Conservation (phyloP, 768 basidiomycete species). For the Leucosporidium creatinivorum region DNA sequence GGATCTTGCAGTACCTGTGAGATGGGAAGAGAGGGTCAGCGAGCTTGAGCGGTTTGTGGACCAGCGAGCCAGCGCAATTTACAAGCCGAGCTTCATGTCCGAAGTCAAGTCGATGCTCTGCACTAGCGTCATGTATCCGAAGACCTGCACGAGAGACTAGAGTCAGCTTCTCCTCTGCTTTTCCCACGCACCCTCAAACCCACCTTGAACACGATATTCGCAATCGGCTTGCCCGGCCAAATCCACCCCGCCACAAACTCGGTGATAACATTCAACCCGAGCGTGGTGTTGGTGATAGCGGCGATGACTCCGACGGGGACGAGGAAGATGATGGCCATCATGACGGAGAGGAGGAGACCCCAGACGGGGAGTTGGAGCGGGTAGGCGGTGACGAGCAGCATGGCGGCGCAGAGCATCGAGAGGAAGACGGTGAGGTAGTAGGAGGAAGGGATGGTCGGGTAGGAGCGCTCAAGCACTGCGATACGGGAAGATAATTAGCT, state of each 20-base stretch:
- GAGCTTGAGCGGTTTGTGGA: background rate
- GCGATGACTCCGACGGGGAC: conserved; percentile 28
- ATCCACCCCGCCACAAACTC: conserved; percentile 40
- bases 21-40: background rate
- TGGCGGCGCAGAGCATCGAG: conserved; percentile 24
- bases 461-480: conserved; percentile 27
- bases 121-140: conserved; percentile 37
- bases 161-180: background rate
- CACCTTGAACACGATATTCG: conserved; percentile 39
- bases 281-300: conserved; percentile 22
- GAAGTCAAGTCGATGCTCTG: conserved; percentile 35
- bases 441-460: conserved; percentile 19
- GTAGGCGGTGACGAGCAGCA: conserved; percentile 27
- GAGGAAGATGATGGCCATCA: conserved; percentile 35
- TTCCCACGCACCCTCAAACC: background rate
- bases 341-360: conserved; percentile 36
- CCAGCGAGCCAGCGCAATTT: conserved; percentile 25
- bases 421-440: conserved; percentile 30
- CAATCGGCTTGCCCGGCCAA: conserved; percentile 35
- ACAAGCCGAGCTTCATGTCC: conserved; percentile 40
- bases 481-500: background rate
- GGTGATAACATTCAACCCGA: conserved; percentile 40
- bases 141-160: background rate
- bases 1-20: conserved; percentile 31
- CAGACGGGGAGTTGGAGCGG: conserved; percentile 38